Evolutionary conservation across 768 basidiomycete species (phyloP).

Genomic region (Mycena amicta): DNA sequence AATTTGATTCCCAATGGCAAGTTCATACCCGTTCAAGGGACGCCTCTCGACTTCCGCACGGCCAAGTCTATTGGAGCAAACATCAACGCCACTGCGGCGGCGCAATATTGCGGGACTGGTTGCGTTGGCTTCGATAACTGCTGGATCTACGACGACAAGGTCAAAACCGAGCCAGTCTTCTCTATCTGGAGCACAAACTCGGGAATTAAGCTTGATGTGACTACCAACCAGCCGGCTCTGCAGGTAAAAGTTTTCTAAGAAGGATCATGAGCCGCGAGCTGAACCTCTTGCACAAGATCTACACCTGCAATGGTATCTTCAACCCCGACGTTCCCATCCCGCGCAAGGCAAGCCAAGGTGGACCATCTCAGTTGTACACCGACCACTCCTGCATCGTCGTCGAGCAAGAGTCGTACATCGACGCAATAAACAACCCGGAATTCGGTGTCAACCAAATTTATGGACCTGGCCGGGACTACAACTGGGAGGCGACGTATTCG

Average conservation of each 20-base stretch:
- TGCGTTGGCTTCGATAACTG: constrained; percentile 52
- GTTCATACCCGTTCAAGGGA: constrained; percentile 37
- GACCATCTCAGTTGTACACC: constrained; percentile 34
- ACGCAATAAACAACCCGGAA: constrained; percentile 52
- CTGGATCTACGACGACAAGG: constrained; percentile 44
- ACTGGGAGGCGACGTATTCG: constrained; percentile 43
- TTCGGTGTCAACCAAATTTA: constrained; percentile 48
- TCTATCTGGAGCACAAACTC: constrained; percentile 49
- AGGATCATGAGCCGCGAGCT: neutral
- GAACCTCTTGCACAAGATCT: constrained; percentile 31
- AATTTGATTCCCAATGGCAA: constrained; percentile 44
- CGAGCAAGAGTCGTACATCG: constrained; percentile 45
- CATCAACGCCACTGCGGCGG: constrained; percentile 38
- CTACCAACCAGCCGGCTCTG: constrained; percentile 47
- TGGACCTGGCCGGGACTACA: constrained; percentile 38
- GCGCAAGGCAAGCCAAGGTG: constrained; percentile 46
- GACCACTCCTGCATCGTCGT: constrained; percentile 47
- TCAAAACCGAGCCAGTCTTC: constrained; percentile 32
- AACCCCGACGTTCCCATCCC: constrained; percentile 39
- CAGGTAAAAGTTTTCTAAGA: constrained; percentile 33
- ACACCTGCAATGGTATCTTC: constrained; percentile 45
- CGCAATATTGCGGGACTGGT: constrained; percentile 42
- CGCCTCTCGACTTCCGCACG: constrained; percentile 45
- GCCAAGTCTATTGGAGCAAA: constrained; percentile 42
- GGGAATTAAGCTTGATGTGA: constrained; percentile 48